Percentiles rank a stretch among this genome's conserved stretches.
Conservation (phyloP, 495 filamentous ascomycete genomes). For the Hyaloscypha finlandica region DNA sequence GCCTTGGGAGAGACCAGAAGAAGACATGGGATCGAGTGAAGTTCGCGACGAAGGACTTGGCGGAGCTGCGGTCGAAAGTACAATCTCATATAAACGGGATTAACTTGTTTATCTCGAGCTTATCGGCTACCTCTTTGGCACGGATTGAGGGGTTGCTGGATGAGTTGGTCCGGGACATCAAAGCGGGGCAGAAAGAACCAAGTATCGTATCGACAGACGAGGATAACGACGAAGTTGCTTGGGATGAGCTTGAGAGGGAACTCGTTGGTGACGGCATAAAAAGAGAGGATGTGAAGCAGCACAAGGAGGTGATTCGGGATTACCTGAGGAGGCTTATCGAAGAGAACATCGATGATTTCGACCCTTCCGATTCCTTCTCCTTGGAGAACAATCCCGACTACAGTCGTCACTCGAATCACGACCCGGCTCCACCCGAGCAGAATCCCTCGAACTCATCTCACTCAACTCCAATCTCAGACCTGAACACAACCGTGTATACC, state of each 20-base stretch:
- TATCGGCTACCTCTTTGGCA: not conserved
- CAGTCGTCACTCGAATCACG: no score
- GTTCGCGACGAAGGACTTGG: no score
- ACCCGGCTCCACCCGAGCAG: no score
- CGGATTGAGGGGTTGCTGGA: not conserved
- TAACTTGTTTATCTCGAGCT: not conserved
- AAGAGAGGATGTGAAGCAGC: slow-evolving; percentile 1
- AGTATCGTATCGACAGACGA: not conserved
- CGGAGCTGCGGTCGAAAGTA: not conserved
- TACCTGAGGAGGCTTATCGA: not conserved
- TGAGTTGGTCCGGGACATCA: not conserved
- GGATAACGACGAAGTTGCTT: not conserved
- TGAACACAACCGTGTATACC: no score
- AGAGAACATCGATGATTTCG: not conserved
- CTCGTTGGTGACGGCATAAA: slow-evolving; percentile 5
- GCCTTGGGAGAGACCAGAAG: not conserved
- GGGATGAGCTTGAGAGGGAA: slow-evolving; percentile 9
- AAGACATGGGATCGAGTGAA: no score
- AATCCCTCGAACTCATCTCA: no score
- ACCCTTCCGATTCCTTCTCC: no score
- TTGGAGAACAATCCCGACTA: no score
- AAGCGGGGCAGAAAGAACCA: not conserved
- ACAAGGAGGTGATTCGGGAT: slow-evolving; percentile 1
- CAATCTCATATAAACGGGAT: not conserved
- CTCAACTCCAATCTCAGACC: no score